Conservation (phyloP, 306 rosid species). For the Vigna angularis region DNA sequence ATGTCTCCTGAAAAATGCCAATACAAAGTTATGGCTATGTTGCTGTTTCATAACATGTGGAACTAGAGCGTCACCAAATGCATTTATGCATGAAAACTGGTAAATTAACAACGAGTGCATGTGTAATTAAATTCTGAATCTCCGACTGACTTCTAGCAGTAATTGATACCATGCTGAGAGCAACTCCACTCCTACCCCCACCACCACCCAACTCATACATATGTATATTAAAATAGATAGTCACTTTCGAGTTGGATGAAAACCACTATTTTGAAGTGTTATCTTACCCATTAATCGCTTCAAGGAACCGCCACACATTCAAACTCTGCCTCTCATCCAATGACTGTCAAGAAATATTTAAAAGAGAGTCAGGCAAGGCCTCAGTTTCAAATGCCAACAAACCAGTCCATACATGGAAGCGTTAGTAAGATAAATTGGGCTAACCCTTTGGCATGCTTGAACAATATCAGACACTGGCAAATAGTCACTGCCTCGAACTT, state of each 20-base stretch:
- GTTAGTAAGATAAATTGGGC: constrained; percentile 37
- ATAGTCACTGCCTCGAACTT: constrained; percentile 71
- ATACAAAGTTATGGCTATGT: constrained; percentile 31
- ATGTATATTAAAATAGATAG: neutral
- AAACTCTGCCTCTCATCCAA: constrained; percentile 81
- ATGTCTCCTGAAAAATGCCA: constrained; percentile 64
- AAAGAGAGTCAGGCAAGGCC: constrained; percentile 37
- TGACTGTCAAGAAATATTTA: constrained; percentile 62
- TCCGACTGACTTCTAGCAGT: neutral
- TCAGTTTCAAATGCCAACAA: constrained; percentile 25
- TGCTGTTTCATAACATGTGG: constrained; percentile 10
- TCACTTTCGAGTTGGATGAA: constrained; percentile 15
- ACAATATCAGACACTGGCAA: constrained; percentile 74
- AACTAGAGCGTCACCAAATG: constrained; percentile 22
- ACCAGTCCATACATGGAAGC: neutral
- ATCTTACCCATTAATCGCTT: constrained; percentile 85
- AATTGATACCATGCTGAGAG: neutral
- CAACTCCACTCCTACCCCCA: neutral
- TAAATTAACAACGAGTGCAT: neutral
- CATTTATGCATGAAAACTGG: constrained; percentile 12
- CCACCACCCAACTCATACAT: neutral
- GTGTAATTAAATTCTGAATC: neutral
- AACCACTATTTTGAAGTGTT: constrained; percentile 2
- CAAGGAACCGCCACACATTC: constrained; percentile 87
- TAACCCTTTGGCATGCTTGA: constrained; percentile 89